Evolutionary conservation across 306 rosid genomes (phyloP), one percentile per base, ranked within the genome.

Genomic region (Ormosia emarginata): DNA sequence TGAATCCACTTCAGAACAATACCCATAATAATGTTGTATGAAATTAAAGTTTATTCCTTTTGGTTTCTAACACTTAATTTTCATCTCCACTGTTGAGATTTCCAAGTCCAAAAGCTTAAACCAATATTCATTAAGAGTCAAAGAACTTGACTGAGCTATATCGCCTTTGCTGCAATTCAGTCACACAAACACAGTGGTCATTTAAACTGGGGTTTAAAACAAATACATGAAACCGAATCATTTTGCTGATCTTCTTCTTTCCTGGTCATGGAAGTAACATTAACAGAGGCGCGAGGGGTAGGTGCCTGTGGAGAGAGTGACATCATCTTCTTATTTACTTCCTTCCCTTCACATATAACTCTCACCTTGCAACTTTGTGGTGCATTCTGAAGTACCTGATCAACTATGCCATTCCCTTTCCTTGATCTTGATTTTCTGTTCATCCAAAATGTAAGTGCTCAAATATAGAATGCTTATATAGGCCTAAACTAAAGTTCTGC

Each of bases 321-420:
- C 2, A 30, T 71, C 50, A 46, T 75, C 37, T 59, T 65, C 56
- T 84, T 79, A 44, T 53, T 77, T 56, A 89, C 89, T 86, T 79
- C 89, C 67, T 82, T 90, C 72, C 94, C 94, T 87, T 88, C 90
- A 77, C 97, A 85, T 71, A 94, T 80, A 85, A 94, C 66, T 44
- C 88, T 92, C 12, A 91, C 85, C 56, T 87, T 86, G n/a, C n/a
- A n/a, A n/a, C n/a, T n/a, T n/a, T n/a, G n/a, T n/a, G n/a, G n/a
- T n/a, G n/a, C n/a, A n/a, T 82, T 71, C 84, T 87, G 89, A 71
- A 92, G 88, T 61, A 94, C 46, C 77, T 85, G 90, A 84, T 84
- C 90, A 33, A 86, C 94, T 79, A 86, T 83, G 18, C 90, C 88
- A 71, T 64, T 92, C 61, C 94, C 94, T 86, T 73, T 90, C 81